phyloP scores from a whole-genome alignment of 768 basidiomycete genomes.

The Kwoniella dejecticola region DNA sequence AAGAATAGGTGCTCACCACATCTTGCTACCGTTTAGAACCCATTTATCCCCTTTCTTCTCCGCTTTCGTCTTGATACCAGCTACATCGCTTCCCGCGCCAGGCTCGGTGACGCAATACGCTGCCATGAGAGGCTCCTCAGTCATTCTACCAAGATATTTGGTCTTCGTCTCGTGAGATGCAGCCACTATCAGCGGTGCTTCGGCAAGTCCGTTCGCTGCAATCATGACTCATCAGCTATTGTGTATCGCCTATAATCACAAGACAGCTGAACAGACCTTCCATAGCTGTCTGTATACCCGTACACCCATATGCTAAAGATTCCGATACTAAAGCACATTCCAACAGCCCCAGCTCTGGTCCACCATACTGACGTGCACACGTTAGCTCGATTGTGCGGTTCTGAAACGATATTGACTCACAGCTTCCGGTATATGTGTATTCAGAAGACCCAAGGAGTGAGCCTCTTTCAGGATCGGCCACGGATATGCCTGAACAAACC shows the following conservation, averaged over 20 bases:
- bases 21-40: slow-evolving; percentile 58
- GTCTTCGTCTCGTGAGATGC: slow-evolving; percentile 55
- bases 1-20: slow-evolving; percentile 55
- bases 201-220: slow-evolving; percentile 55
- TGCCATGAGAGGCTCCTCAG: slow-evolving; percentile 56
- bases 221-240: background rate
- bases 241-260: background rate
- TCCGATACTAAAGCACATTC: slow-evolving; percentile 56
- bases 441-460: slow-evolving; percentile 55
- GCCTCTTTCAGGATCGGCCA: slow-evolving; percentile 57
- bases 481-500: slow-evolving; percentile 49
- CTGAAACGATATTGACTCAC: slow-evolving; percentile 28
- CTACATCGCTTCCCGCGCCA: slow-evolving; percentile 57
- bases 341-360: slow-evolving; percentile 54
- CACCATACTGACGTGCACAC: slow-evolving; percentile 47
- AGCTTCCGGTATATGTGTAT: slow-evolving; percentile 56
- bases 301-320: slow-evolving; percentile 54
- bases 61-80: slow-evolving; percentile 56
- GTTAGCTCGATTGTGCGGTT: background rate
- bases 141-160: slow-evolving; percentile 57
- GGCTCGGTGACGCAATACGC: slow-evolving; percentile 57
- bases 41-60: slow-evolving; percentile 55
- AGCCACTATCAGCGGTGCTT: slow-evolving; percentile 55
- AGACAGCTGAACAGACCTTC: slow-evolving; percentile 38
- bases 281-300: slow-evolving; percentile 56